Percentiles rank a stretch among this genome's conserved stretches.
phyloP scores from a whole-genome alignment of 2,329 filamentous ascomycete genomes.

The Pseudogymnoascus destructans region DNA sequence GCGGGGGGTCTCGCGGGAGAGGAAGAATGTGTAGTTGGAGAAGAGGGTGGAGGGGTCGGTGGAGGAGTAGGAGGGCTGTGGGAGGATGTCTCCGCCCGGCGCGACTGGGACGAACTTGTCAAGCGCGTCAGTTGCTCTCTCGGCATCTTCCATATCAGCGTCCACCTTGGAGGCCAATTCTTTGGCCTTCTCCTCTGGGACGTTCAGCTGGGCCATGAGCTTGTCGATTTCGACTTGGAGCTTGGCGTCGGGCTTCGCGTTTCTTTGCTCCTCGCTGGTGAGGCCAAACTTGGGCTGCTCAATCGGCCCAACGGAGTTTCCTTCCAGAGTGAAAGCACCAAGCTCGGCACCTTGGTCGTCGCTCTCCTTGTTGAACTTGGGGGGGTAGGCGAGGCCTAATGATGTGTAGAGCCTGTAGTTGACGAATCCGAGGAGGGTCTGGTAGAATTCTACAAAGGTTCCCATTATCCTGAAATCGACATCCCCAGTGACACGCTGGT shows the following conservation, averaged over 20 bases:
- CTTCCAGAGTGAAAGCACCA: constrained; percentile 81
- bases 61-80: constrained; percentile 58
- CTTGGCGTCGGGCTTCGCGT: constrained; percentile 44
- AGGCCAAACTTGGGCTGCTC: constrained; percentile 41
- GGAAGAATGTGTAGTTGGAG: constrained; percentile 76
- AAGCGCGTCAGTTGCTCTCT: constrained; percentile 50
- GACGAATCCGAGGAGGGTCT: constrained; percentile 86
- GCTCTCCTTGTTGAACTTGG: constrained; percentile 76
- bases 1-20: constrained; percentile 86
- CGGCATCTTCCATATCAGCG: constrained; percentile 27
- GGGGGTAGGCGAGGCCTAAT: constrained; percentile 84
- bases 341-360: constrained; percentile 86
- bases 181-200: constrained; percentile 32
- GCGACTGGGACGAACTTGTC: constrained; percentile 85
- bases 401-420: constrained; percentile 92
- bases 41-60: constrained; percentile 66
- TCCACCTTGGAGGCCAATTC: constrained; percentile 32
- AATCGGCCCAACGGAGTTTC: constrained; percentile 45
- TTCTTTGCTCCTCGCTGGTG: constrained; percentile 32
- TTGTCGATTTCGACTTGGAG: constrained; percentile 56
- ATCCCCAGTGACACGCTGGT: constrained; percentile 84
- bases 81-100: constrained; percentile 71
- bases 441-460: constrained; percentile 98
- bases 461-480: constrained; percentile 99
- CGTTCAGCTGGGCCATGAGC: constrained; percentile 54